Base-by-base conservation (phyloP, 2,329 filamentous ascomycete species). In the Tolypocladium guangdongense region DNA sequence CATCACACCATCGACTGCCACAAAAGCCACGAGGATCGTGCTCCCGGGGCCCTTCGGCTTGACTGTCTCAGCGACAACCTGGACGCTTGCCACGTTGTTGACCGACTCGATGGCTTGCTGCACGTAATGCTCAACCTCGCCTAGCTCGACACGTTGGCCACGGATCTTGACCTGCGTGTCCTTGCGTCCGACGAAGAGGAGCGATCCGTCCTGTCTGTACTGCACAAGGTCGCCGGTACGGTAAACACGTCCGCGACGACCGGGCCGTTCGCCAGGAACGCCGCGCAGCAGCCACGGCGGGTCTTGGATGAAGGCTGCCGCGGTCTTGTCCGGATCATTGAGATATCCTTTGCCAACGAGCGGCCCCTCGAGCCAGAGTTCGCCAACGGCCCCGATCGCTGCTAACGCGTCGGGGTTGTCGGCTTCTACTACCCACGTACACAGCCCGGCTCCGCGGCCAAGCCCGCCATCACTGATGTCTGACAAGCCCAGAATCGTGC, bases 151-250 rank as follows among this genome's bases (percentile, higher is more conserved):
- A 51, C 78, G 64, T 52, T 73, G 80, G 45, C 82, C 82, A 32
- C 74, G 71, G 18, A 82, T 62, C 61, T 82, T 83, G 49, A 82
- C 71, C 61, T 82, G 78, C 1, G 69, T 70, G 59, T 82, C 78
- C 57, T 77, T 78, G 41, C 79, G 68, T 49, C 77, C 76, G 50
- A 77, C 59, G 52, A 70, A 75, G 2, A 64, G 57, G 24, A 77
- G 60, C 11, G 57, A 58, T 20, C 71, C 71, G 55, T 74, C 66
- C 0, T 52, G 45, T 46, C 67, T 59, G 43, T 69, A 67, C 56
- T 51, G 37, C 39, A 59, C 49, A 2, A 62, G 53, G 43, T 62
- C 61, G 3, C 60, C 60, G 7, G 60, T 61, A 38, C 57, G 57
- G 50, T 62, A 62, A 8, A 63, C 49, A 30, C 60, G 51, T 32